Evolutionary conservation across 805 yeast genomes (phyloP), one percentile per base, ranked within the genome.

Genomic region (Lipomyces lipofer): DNA sequence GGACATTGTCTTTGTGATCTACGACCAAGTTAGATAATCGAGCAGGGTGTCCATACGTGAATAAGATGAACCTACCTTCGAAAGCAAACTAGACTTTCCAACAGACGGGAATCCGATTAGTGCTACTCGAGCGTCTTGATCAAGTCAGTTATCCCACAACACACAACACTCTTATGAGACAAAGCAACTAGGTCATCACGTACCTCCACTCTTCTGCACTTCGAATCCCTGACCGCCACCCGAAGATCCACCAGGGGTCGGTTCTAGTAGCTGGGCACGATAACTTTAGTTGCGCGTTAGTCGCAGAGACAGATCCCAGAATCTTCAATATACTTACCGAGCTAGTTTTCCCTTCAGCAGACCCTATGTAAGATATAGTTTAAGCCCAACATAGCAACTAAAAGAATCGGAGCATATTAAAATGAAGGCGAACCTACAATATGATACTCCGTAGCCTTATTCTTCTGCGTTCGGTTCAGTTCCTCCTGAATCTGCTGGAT

Each of bases 21-120:
- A n/a, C n/a, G n/a, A n/a, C n/a, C n/a, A n/a, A n/a, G n/a, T 54
- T 66, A n/a, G n/a, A n/a, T n/a, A n/a, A n/a, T n/a, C n/a, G n/a
- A n/a, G n/a, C n/a, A n/a, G n/a, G n/a, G n/a, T n/a, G n/a, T n/a
- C n/a, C n/a, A n/a, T n/a, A n/a, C n/a, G n/a, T n/a, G n/a, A n/a
- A n/a, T n/a, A n/a, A n/a, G n/a, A n/a, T n/a, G n/a, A n/a, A n/a
- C n/a, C n/a, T n/a, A n/a, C n/a, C n/a, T 89, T 88, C 17, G 89
- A 84, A 56, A 92, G 75, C 61, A 92, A 82, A 1, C 96, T 88
- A 1, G 97, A 91, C 66, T 92, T 92, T 69, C 99, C 99, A 22
- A 94, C 99, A 1, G 97, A 91, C 15, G 99, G 99, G 70, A 91
- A 92, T 28, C 99, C 99, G 71, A 94, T 91, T 51, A 92, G 75